Evolutionary conservation across 1,284 basidiomycete species (phyloP), one percentile per base, ranked within the genome.

Genomic region (Fomitopsis betulina): DNA sequence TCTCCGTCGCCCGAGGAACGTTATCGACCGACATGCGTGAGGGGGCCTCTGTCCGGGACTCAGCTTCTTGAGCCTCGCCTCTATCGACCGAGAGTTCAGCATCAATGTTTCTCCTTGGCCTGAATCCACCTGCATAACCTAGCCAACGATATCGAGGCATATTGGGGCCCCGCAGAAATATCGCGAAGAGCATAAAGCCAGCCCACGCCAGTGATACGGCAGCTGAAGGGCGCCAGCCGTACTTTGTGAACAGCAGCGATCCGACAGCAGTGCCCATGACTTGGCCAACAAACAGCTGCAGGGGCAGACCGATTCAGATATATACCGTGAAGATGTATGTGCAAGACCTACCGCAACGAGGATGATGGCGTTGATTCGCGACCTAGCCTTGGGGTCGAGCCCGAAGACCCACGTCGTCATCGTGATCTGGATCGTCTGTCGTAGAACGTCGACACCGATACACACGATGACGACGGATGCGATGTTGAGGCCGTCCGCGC

Each of bases 221-320:
- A 0, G 78, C 77, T 3, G 79, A 75, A 1, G 79, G 72, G 21
- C 75, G 73, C 84, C 83, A 85, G 12, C 83, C 82, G 56, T 79
- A 70, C 32, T 68, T 58, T 7, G 79, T 72, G 66, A 83, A 85
- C 4, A 85, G 70, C 56, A 76, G 74, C 2, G 80, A 79, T 39
- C 83, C 78, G 3, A 74, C 78, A 0, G 82, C 74, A 5, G 82
- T 83, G 13, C 84, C 84, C 61, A 80, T 77, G 8, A 80, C 76
- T 61, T 81, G 79, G 0, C 80, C 80, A 17, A 76, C 66, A 59
- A 80, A 81, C 5, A 69, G 56, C 69, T 70, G 55, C 23, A 53
- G 10, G 43, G 4, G 13, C n/a, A n/a, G 7, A n/a, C 50, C 49
- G 30, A n/a, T 21, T 35, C 17, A 25, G 12, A 15, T n/a, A 19